Evolutionary conservation across 169 alveolate species (phyloP), one percentile per base, ranked within the genome.

Genomic region (Amoebophrya sp.): DNA sequence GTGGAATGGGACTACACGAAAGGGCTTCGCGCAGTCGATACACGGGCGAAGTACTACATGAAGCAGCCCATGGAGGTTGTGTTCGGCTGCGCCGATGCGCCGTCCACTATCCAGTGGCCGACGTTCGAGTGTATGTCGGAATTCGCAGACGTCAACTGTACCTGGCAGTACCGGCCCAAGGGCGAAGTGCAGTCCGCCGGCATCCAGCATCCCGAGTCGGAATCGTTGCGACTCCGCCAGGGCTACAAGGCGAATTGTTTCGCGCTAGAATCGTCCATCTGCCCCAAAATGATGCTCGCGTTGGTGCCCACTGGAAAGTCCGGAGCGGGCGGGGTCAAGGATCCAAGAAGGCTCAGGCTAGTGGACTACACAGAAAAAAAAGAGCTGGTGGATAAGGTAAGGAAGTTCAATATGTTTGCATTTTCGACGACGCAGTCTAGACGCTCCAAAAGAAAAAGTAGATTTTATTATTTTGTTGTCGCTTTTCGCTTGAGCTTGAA

Each of bases 161-260:
- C 83, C 35, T 66, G 83, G 83, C 83, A n/a, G 35, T 66, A 66
- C 83, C 83, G 83, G 35, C 83, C 83, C 39, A 66, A 66, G 83
- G 83, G 38, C 83, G 83, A 66, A 25, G 23, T 7, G 54, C 32
- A 7, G 18, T 0, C 10, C 35, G 12, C 83, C 10, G 29, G 38
- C 39, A 66, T 66, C 35, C 39, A n/a, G 35, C 83, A 66, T 25
- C 83, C 83, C 7, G 83, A 66, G 10, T 7, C 32, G 7, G 83
- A 66, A 66, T 25, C 83, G 7, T 2, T 66, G 83, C 29, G 83
- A 25, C 35, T 66, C 32, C 83, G 83, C 32, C 83, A 66, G 35
- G 83, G 83, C 35, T 66, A 25, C 83, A 66, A 66, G 83, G 35
- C 39, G 38, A 66, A 66, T 25, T 7, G 32, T 2, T 66, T 66